Conservation (phyloP, 805 yeast species). For the Candida railenensis region DNA sequence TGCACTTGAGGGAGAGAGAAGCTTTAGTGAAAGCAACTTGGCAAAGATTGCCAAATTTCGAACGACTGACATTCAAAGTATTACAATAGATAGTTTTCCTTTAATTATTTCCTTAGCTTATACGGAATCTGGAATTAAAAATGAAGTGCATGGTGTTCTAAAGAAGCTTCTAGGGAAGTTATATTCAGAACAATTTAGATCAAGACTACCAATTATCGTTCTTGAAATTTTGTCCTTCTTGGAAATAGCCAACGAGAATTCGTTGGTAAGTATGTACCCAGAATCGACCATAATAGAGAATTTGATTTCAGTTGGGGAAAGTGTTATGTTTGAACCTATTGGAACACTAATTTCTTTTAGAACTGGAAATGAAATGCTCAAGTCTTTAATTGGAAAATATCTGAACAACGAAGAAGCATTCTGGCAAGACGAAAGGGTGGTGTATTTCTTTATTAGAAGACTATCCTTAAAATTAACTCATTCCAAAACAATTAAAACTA, state of each 20-base stretch:
- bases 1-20: constrained; percentile 4
- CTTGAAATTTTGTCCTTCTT: constrained; percentile 36
- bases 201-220: constrained; percentile 30
- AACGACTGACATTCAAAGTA: constrained; percentile 11
- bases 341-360: background rate
- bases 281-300: background rate
- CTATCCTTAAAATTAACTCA: constrained; percentile 21
- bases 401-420: constrained; percentile 12
- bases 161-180: constrained; percentile 13
- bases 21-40: constrained; percentile 17
- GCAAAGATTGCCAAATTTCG: constrained; percentile 15
- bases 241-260: constrained; percentile 26
- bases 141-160: constrained; percentile 23
- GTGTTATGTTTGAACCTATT: background rate
- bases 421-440: constrained; percentile 31
- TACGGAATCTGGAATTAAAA: constrained; percentile 36
- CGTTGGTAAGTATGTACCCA: background rate
- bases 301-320: background rate
- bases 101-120: constrained; percentile 45
- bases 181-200: constrained; percentile 20
- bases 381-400: constrained; percentile 21
- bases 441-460: constrained; percentile 39
- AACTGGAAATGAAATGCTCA: background rate
- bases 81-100: constrained; percentile 34
- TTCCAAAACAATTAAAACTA: constrained; percentile 20